Evolutionary conservation across 805 yeast species (phyloP), one percentile per base, ranked within the genome.

Genomic region (Candida lessepsii): DNA sequence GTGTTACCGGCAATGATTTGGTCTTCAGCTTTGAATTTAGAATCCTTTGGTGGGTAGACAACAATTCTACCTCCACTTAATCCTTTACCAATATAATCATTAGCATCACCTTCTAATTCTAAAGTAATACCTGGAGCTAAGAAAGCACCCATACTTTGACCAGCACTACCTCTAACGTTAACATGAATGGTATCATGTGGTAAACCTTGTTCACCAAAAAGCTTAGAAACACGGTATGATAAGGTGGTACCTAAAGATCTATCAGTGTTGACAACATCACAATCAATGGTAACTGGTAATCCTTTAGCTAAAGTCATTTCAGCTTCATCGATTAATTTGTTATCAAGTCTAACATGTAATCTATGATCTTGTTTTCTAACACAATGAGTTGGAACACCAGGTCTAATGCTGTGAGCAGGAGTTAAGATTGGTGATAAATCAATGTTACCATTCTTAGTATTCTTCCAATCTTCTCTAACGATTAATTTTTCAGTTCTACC

Each of bases 141-240:
- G 74, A 87, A 91, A 2, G 98, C 99, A 71, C 99, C 99, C 59
- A 93, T 91, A 2, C 97, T 89, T 71, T 91, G 99, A 57, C 99
- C 99, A 20, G 99, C 99, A 42, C 90, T 83, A 49, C 99, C 99
- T 57, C 73, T 75, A 42, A 86, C 78, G 59, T 90, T 85, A 30
- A 90, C 97, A 53, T 90, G 97, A 50, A 91, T 84, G 13, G 98
- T 93, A 65, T 93, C 97, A 55, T 87, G 91, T 15, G 99, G 99
- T 56, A 91, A 73, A 25, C 97, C 96, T 47, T 78, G 71, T 57
- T 90, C 96, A 49, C 99, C 99, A 60, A 88, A 91, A 48, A 75
- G 80, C 71, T 91, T 91, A 27, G 97, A 89, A 35, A 91, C 83
- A 57, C 97, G 78, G 73, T 91, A 93, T 2, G 97, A 88, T 53